phyloP scores from a whole-genome alignment of 2,329 filamentous ascomycete genomes.

The Aspergillus sp. region DNA sequence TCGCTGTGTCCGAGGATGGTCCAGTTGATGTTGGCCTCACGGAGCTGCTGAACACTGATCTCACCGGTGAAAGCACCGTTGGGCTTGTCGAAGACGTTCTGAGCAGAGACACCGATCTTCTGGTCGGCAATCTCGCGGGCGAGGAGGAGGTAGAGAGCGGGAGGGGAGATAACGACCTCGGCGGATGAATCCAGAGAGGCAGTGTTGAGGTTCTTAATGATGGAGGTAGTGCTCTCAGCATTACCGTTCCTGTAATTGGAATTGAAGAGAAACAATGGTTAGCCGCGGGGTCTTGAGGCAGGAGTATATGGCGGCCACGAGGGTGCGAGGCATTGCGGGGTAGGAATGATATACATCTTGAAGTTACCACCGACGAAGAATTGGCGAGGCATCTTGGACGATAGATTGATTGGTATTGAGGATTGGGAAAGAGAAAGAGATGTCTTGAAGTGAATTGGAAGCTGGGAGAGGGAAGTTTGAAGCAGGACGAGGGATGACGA shows the following conservation, averaged over 20 bases:
- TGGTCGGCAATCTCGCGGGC: slow-evolving; percentile 74
- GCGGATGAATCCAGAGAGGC: slow-evolving; percentile 61
- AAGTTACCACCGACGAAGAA: slow-evolving; percentile 99
- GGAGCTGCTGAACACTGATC: slow-evolving; percentile 87
- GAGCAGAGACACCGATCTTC: slow-evolving; percentile 81
- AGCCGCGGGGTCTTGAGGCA: slow-evolving; percentile 1
- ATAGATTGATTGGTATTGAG: slow-evolving; percentile 9
- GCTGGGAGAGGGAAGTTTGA: slow-evolving; percentile 3
- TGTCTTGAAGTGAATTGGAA: slow-evolving; percentile 3
- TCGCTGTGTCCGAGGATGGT: slow-evolving; percentile 92
- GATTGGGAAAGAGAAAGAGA: slow-evolving; percentile 8
- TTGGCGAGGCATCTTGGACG: slow-evolving; percentile 80
- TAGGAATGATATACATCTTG: slow-evolving; percentile 74
- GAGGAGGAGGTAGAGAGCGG: slow-evolving; percentile 84
- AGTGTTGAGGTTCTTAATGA: slow-evolving; percentile 84
- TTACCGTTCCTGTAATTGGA: slow-evolving; percentile 77
- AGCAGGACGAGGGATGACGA: slow-evolving; percentile 13
- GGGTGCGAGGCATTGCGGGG: slow-evolving; percentile 27
- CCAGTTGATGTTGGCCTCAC: slow-evolving; percentile 87
- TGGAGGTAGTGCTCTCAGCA: slow-evolving; percentile 82
- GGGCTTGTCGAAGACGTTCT: slow-evolving; percentile 97
- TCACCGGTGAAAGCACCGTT: slow-evolving; percentile 97
- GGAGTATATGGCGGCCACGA: not conserved
- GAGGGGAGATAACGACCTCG: slow-evolving; percentile 95
- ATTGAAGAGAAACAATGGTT: slow-evolving; percentile 27